Evolutionary conservation across 345 rosid species (phyloP), one percentile per base, ranked within the genome.

Genomic region (Boechera divaricarpa): DNA sequence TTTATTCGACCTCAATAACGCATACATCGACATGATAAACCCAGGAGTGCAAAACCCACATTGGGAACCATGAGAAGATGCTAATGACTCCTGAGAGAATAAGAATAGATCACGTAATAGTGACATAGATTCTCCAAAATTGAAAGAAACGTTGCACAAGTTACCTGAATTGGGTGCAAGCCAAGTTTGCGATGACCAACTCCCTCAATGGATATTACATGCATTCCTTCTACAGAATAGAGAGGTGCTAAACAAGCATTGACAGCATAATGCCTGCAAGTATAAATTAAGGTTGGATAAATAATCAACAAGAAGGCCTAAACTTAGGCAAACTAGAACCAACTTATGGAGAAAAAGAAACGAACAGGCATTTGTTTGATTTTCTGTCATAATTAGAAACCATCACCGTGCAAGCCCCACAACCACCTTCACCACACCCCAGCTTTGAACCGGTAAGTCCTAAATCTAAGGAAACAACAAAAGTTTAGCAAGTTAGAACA

Each of bases 21-120:
- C 92, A 39, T 92, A 95, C 90, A 95, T 83, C 5, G 98, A 92
- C 99, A 95, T 92, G 72, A 95, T 81, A 85, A 95, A 95, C 51
- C 98, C 99, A 38, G 99, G 99, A 42, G 99, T 95, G 69, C 99
- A 95, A 84, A 92, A 95, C 68, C 99, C 99, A 84, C 99, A 95
- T 56, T 95, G 99, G 15, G 98, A 91, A 63, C 99, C 99, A 83
- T 92, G 99, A 77, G 85, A 74, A 7, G 77, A 76, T 41, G 88
- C 97, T 81, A 95, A 65, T 28, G 91, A 86, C 82, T 95, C 96
- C 98, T 94, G 87, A 68, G 66, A 68, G 32, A 35, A 45, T 26
- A 2, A 65, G 24, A 21, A 21, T 21, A 15, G 16, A 79, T 48
- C 71, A 74, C 55, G 24, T 21, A 45, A 9, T 10, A 59, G 24